Conservation (phyloP, 2,329 filamentous ascomycete genomes). For the Talaromyces amestolkiae region DNA sequence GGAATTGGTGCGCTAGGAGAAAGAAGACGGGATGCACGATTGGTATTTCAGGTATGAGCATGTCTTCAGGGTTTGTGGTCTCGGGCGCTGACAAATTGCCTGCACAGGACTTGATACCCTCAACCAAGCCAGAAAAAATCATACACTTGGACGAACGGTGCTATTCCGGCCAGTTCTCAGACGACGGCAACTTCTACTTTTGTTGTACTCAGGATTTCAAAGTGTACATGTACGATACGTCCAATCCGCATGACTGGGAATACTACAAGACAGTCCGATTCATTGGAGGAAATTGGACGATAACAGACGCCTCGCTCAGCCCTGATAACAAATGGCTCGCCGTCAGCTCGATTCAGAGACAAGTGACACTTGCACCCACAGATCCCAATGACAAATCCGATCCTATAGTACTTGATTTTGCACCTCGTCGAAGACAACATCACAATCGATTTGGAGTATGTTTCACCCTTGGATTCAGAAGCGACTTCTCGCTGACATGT, state of each 20-base stretch:
- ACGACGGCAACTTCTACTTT: constrained; percentile 97
- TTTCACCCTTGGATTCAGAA: not conserved
- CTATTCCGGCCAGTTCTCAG: constrained; percentile 94
- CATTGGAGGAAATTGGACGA: constrained; percentile 82
- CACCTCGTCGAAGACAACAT: constrained; percentile 45
- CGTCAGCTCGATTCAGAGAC: constrained; percentile 82
- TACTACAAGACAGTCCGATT: constrained; percentile 90
- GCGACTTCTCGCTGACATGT: constrained; percentile 23
- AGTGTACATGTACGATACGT: constrained; percentile 96
- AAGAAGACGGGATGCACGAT: constrained; percentile 59
- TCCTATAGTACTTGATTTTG: constrained; percentile 75
- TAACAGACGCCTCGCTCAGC: constrained; percentile 87
- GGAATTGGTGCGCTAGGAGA: constrained; percentile 62
- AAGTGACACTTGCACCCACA: constrained; percentile 82
- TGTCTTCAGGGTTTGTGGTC: not conserved
- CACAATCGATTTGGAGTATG: constrained; percentile 46
- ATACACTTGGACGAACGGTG: constrained; percentile 83
- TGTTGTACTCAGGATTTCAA: constrained; percentile 87
- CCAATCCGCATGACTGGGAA: constrained; percentile 90
- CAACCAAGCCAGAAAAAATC: constrained; percentile 75
- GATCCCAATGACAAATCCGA: constrained; percentile 79
- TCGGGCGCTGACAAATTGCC: not conserved
- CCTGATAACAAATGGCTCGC: constrained; percentile 90
- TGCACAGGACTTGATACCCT: constrained; percentile 72
- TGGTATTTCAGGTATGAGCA: constrained; percentile 63